Evolutionary conservation across 176 grass and related monocot genomes (phyloP).

Genomic region (Phyllostachys edulis): DNA sequence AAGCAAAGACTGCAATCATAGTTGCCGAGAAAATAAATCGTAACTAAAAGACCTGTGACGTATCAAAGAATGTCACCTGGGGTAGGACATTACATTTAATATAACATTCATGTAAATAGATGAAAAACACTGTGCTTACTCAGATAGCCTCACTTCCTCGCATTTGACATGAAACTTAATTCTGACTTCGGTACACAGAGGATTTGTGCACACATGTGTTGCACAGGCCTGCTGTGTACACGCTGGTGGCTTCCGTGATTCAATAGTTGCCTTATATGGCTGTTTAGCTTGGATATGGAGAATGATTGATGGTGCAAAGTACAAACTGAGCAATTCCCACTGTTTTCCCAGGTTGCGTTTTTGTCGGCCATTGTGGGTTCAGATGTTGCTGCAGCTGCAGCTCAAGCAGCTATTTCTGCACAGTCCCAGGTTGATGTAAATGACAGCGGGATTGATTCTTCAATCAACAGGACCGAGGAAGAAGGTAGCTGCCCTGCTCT

Average conservation of each 20-base stretch:
- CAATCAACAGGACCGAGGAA: constrained; percentile 36
- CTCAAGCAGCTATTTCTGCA: constrained; percentile 71
- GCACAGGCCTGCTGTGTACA: background rate
- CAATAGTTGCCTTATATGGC: background rate
- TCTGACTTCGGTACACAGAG: background rate
- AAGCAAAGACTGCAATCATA: constrained; percentile 2
- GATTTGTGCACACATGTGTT: constrained; percentile 28
- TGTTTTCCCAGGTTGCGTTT: constrained; percentile 79
- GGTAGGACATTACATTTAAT: background rate
- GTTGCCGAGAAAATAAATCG: background rate
- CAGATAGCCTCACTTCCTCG: background rate
- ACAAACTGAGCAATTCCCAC: constrained; percentile 20
- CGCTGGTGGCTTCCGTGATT: constrained; percentile 9
- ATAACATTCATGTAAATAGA: constrained; percentile 7
- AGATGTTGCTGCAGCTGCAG: constrained; percentile 62
- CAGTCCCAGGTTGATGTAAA: constrained; percentile 54
- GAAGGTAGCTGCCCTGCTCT: constrained; percentile 50
- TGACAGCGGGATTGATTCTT: constrained; percentile 38
- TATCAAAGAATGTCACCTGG: constrained; percentile 10
- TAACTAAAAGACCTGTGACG: background rate
- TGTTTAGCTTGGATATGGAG: background rate
- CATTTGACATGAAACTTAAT: background rate
- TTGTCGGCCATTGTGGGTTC: constrained; percentile 85
- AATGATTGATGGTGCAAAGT: constrained; percentile 2
- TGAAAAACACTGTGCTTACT: background rate